A percentile compares a stretch with the other conserved stretches of the same genome.
phyloP scores from a whole-genome alignment of 495 filamentous ascomycete genomes.

The Tetracladium marchalianum region DNA sequence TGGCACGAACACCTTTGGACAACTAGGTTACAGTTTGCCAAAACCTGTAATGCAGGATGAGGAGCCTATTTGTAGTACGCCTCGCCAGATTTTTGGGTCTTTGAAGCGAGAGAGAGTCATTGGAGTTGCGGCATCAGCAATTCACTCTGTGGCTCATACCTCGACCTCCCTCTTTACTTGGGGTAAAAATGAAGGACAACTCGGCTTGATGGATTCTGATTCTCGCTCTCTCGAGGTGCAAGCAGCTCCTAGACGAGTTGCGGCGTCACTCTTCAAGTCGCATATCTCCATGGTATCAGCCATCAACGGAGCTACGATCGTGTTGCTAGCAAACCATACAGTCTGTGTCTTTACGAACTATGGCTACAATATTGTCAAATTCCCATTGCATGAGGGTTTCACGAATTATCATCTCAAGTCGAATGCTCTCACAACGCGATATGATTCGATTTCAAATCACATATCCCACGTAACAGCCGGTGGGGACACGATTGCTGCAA shows the following conservation, averaged over 20 bases:
- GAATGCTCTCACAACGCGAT: slow-evolving; percentile 43
- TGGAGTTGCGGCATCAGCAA: slow-evolving; percentile 80
- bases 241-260: slow-evolving; percentile 72
- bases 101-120: slow-evolving; percentile 76
- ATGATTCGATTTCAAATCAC: slow-evolving; percentile 47
- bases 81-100: slow-evolving; percentile 83
- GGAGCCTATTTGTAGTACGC: slow-evolving; percentile 67
- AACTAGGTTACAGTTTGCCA: slow-evolving; percentile 71
- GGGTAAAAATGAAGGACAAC: slow-evolving; percentile 91
- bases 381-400: slow-evolving; percentile 61
- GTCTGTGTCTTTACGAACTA: slow-evolving; percentile 92
- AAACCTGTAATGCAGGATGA: slow-evolving; percentile 51
- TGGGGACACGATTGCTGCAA: slow-evolving; percentile 80
- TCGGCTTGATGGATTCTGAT: slow-evolving; percentile 90
- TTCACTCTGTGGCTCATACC: slow-evolving; percentile 87
- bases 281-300: slow-evolving; percentile 73
- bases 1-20: slow-evolving; percentile 81
- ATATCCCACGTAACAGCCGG: slow-evolving; percentile 71
- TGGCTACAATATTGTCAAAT: slow-evolving; percentile 76
- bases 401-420: slow-evolving; percentile 55
- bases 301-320: slow-evolving; percentile 81
- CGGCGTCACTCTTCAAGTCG: slow-evolving; percentile 72
- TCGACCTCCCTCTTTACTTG: slow-evolving; percentile 77
- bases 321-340: slow-evolving; percentile 75
- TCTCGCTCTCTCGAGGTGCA: slow-evolving; percentile 81